Conservation (phyloP, 768 basidiomycete genomes). For the Lactarius hengduanensis region DNA sequence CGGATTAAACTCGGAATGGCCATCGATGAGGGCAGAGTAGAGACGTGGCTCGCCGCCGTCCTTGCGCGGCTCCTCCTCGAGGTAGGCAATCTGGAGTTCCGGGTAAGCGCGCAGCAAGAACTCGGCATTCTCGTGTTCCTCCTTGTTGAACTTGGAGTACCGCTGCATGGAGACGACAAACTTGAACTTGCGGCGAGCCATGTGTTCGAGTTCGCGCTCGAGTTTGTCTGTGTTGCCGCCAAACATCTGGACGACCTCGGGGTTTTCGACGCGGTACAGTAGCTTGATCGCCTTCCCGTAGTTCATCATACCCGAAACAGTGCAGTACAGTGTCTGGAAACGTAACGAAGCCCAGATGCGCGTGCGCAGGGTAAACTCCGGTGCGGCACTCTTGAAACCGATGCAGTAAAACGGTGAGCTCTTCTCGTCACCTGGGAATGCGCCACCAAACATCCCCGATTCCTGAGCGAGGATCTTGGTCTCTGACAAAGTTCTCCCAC, state of each 20-base stretch:
- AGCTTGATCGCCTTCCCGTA: slow-evolving; percentile 99
- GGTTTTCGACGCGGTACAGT: slow-evolving; percentile 99
- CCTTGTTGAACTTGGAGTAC: slow-evolving; percentile 99
- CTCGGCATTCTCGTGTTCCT: slow-evolving; percentile 98
- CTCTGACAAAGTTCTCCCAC: slow-evolving; percentile 99
- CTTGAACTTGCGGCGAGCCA: slow-evolving; percentile 98
- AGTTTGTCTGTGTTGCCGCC: slow-evolving; percentile 97
- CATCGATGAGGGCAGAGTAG: slow-evolving; percentile 96
- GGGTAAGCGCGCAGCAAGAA: slow-evolving; percentile 97
- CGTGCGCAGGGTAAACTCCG: slow-evolving; percentile 97
- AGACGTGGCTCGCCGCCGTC: slow-evolving; percentile 94
- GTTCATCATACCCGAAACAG: slow-evolving; percentile 99
- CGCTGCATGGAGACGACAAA: slow-evolving; percentile 99
- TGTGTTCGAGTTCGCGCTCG: slow-evolving; percentile 94
- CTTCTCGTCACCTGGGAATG: slow-evolving; percentile 79
- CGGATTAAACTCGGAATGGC: slow-evolving; percentile 92
- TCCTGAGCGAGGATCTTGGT: slow-evolving; percentile 99
- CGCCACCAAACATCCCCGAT: slow-evolving; percentile 79
- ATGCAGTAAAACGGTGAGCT: slow-evolving; percentile 81
- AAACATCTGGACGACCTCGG: slow-evolving; percentile 95
- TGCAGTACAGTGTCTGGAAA: slow-evolving; percentile 97
- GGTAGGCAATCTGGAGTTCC: slow-evolving; percentile 96
- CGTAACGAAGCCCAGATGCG: slow-evolving; percentile 99
- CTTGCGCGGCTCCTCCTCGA: slow-evolving; percentile 94
- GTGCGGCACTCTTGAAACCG: slow-evolving; percentile 98